Base-by-base conservation (phyloP, 805 yeast genomes). In the Diddensiella transvaalensis region DNA sequence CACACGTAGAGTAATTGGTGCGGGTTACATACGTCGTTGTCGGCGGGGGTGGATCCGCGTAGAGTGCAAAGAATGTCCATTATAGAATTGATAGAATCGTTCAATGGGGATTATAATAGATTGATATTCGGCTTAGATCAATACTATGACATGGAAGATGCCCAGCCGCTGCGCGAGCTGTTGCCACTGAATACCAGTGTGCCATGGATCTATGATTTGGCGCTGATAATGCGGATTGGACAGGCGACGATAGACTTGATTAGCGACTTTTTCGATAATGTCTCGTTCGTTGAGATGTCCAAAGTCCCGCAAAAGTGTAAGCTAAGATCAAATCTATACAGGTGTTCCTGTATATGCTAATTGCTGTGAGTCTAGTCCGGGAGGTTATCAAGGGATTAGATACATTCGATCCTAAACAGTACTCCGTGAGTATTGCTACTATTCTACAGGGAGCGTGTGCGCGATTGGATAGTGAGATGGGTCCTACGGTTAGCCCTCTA, bases 251-350 rank as follows among this genome's bases (percentile, higher is more conserved):
- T 35, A n/a, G 21, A 13, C 8, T 35, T 10, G 38, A 35, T 35
- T 15, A 35, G 38, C 17, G 8, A 6, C 8, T 35, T 35, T 35
- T 35, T 35, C 38, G 38, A 35, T 35, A 35, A 35, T 17, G 38
- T 35, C 8, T n/a, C 15, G 17, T 35, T 35, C 17, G 21, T 10
- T 6, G 38, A 35, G 17, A 17, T 17, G 18, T 10, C 8, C 8
- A 6, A 8, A 8, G 38, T 35, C 8, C 38, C 38, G 15, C 6
- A 6, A 17, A 35, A 35, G 15, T 35, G 38, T 35, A 35, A 10
- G 38, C 15, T 29, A n/a, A n/a, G n/a, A n/a, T n/a, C n/a, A n/a
- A n/a, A n/a, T n/a, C n/a, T n/a, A n/a, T n/a, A n/a, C n/a, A n/a
- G n/a, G n/a, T n/a, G n/a, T n/a, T n/a, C n/a, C n/a, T n/a, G n/a